Percentiles rank a stretch among this genome's conserved stretches.
Conservation (phyloP, 2,329 filamentous ascomycete genomes). For the Fusarium sp. region DNA sequence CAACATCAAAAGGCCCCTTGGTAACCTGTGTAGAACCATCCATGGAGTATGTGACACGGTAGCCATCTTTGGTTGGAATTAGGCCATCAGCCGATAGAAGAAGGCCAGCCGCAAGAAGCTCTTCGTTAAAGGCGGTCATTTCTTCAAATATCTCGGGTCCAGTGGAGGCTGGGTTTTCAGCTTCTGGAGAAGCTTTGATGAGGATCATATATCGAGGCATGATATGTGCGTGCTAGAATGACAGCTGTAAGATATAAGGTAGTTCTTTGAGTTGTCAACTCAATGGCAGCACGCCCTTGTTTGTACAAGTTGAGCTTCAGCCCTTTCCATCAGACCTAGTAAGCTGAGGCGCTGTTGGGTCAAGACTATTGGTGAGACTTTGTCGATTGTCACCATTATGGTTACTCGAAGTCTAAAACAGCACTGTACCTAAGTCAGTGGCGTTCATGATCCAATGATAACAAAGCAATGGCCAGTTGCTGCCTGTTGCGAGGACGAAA, state of each 20-base stretch:
- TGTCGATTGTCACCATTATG: neutral
- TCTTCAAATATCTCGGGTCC: constrained; percentile 34
- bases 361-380: neutral
- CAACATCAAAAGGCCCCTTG: constrained; percentile 45
- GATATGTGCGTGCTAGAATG: neutral
- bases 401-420: neutral
- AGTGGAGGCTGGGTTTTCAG: constrained; percentile 30
- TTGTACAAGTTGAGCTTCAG: neutral
- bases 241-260: neutral
- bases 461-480: neutral
- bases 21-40: constrained; percentile 28
- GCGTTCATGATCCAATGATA: neutral
- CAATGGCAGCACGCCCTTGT: neutral
- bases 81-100: constrained; percentile 44
- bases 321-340: neutral
- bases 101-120: constrained; percentile 40
- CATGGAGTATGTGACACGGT: constrained; percentile 41
- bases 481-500: neutral
- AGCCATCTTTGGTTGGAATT: constrained; percentile 38
- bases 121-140: constrained; percentile 44
- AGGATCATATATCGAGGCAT: constrained; percentile 46
- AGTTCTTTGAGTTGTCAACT: neutral
- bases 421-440: neutral
- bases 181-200: constrained; percentile 41
- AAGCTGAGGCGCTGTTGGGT: neutral